Percentiles rank a stretch among this genome's conserved stretches.
phyloP scores from a whole-genome alignment of 768 basidiomycete genomes.

The Hysterangium stoloniferum region DNA sequence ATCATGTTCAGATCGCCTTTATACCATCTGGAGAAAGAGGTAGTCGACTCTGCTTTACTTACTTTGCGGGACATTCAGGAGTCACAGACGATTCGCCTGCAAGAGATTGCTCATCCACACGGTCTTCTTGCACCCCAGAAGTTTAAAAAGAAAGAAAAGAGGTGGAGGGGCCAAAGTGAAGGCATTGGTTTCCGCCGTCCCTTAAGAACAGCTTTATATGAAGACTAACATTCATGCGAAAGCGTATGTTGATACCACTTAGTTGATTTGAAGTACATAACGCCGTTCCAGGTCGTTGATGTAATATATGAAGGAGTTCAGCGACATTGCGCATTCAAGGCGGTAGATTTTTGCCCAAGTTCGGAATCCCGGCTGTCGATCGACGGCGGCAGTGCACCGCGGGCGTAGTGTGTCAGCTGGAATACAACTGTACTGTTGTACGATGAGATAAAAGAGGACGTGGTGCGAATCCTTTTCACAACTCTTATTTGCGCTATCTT shows the following conservation, averaged over 20 bases:
- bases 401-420: constrained; percentile 58
- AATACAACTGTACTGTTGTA: constrained; percentile 43
- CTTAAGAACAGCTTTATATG: constrained; percentile 65
- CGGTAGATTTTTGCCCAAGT: constrained; percentile 30
- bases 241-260: neutral
- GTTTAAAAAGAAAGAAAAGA: constrained; percentile 21
- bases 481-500: constrained; percentile 45
- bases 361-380: constrained; percentile 42
- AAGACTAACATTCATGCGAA: constrained; percentile 9
- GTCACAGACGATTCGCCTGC: constrained; percentile 45
- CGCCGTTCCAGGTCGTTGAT: constrained; percentile 50
- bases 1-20: constrained; percentile 40
- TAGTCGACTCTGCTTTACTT: constrained; percentile 37
- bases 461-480: constrained; percentile 18
- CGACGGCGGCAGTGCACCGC: constrained; percentile 11
- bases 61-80: constrained; percentile 41
- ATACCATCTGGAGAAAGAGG: neutral
- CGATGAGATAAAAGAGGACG: too few species aligned
- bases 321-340: constrained; percentile 51
- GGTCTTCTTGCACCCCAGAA: constrained; percentile 11
- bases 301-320: constrained; percentile 52
- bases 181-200: constrained; percentile 62
- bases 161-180: constrained; percentile 16
- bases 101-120: constrained; percentile 39
- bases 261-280: constrained; percentile 73